Conservation (phyloP, 768 basidiomycete genomes). For the Xerocomellus intermedius region DNA sequence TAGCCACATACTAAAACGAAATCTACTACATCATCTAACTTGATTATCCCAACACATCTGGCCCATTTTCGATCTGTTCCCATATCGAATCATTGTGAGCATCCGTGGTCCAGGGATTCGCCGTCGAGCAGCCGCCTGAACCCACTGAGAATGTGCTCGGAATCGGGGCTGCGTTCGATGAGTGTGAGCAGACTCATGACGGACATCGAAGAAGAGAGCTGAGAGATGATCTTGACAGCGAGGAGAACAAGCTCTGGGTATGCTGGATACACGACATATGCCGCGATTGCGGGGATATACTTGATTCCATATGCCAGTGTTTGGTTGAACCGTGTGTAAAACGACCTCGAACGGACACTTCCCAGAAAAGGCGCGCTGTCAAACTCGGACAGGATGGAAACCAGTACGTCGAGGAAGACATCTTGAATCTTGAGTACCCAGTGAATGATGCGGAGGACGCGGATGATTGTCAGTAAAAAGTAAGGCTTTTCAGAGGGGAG, state of each 20-base stretch:
- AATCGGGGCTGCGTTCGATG: slow-evolving; percentile 78
- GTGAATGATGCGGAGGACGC: slow-evolving; percentile 77
- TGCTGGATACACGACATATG: slow-evolving; percentile 67
- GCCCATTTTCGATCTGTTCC: too few species aligned
- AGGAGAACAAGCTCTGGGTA: slow-evolving; percentile 75
- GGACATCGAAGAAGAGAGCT: slow-evolving; percentile 62
- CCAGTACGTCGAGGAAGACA: slow-evolving; percentile 83
- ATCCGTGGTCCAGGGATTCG: slow-evolving; percentile 61
- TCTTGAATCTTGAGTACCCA: slow-evolving; percentile 84
- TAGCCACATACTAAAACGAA: too few species aligned
- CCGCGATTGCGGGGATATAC: slow-evolving; percentile 77
- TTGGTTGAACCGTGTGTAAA: slow-evolving; percentile 73
- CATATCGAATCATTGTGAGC: too few species aligned
- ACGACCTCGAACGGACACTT: slow-evolving; percentile 59
- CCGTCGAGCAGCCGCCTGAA: slow-evolving; percentile 65
- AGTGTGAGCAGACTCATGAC: slow-evolving; percentile 75
- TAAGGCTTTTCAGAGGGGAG: slow-evolving; percentile 66
- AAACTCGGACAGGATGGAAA: slow-evolving; percentile 72
- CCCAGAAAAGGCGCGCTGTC: slow-evolving; percentile 55
- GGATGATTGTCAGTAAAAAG: slow-evolving; percentile 73
- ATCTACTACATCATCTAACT: too few species aligned
- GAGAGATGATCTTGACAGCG: slow-evolving; percentile 71
- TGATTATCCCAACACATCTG: too few species aligned
- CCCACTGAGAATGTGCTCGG: slow-evolving; percentile 82
- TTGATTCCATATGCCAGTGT: slow-evolving; percentile 66